These are phyloP conservation scores for Lachnellula arida DNA, from an alignment of 2,329 filamentous ascomycete genomes.

Conservation along the genomic window DNA sequence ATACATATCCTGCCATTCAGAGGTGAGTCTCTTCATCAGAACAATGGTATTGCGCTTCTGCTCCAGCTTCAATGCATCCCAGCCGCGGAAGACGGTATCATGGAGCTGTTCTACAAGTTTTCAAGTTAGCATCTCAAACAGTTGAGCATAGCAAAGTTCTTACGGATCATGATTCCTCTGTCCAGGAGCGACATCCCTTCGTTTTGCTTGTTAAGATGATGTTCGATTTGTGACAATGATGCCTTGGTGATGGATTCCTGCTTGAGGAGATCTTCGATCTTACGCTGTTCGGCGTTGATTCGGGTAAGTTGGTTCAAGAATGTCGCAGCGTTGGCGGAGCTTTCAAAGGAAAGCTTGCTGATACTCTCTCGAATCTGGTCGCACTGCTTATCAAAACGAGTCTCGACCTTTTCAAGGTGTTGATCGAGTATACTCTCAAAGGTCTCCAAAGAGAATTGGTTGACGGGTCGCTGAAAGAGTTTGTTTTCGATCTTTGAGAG, in stretches of 20 bases:
- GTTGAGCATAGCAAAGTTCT: no score
- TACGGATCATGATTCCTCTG: not conserved
- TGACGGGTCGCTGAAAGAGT: not conserved
- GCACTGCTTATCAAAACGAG: not conserved
- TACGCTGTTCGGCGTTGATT: not conserved
- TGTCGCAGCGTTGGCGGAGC: not conserved
- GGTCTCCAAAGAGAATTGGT: not conserved
- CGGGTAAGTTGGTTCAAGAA: not conserved
- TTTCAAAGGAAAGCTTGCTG: not conserved
- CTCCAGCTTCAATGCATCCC: not conserved
- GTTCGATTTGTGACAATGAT: conserved; percentile 1
- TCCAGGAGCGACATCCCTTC: not conserved
- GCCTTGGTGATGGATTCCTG: not conserved
- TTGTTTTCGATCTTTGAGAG: not conserved
- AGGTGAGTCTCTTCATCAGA: not conserved
- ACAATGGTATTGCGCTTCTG: conserved; percentile 1
- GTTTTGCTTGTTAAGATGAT: not conserved
- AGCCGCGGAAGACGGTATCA: not conserved
- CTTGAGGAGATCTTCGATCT: conserved; percentile 1
- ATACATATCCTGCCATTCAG: conserved; percentile 1
- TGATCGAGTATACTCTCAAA: not conserved
- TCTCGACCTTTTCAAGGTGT: not conserved
- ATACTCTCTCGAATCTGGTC: not conserved
- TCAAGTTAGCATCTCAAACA: no score
- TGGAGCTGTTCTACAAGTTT: not conserved